A percentile compares a stretch with the other conserved stretches of the same genome.
Conservation (phyloP, 345 rosid genomes). For the Eucalyptus fibrosa region DNA sequence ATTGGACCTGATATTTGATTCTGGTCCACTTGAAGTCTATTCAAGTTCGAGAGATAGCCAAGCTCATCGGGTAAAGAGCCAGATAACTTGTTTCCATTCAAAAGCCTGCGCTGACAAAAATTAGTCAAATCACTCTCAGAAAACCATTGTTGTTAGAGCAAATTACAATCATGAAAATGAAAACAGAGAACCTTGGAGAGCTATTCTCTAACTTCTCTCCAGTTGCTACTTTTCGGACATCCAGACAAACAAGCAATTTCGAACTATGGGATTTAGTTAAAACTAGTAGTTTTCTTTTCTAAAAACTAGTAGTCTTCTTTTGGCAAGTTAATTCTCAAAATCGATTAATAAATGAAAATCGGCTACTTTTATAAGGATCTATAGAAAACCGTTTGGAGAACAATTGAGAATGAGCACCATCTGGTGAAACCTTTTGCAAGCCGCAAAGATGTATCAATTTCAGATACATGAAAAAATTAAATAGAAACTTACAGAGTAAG, state of each 20-base stretch:
- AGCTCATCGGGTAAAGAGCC: slow-evolving; percentile 84
- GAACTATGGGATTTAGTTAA: background rate
- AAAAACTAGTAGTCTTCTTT: background rate
- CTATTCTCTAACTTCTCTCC: background rate
- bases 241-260: background rate
- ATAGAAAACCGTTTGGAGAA: background rate
- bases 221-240: background rate
- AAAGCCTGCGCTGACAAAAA: slow-evolving; percentile 46
- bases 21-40: slow-evolving; percentile 72
- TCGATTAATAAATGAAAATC: background rate
- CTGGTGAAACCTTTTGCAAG: background rate
- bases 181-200: background rate
- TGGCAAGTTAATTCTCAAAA: background rate
- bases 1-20: slow-evolving; percentile 67
- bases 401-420: background rate
- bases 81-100: slow-evolving; percentile 77
- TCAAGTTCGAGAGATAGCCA: slow-evolving; percentile 40
- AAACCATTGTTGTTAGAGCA: background rate
- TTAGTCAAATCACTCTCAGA: background rate
- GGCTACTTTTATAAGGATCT: background rate
- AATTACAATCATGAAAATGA: background rate
- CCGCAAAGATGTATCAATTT: background rate
- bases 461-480: background rate
- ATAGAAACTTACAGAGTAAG: background rate
- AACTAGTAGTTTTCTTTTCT: background rate